A percentile compares a stretch with the other conserved stretches of the same genome.
These are phyloP conservation scores for Oryza meyeriana DNA, from an alignment of 176 grass and related monocot genomes.

Conservation along the genomic window DNA sequence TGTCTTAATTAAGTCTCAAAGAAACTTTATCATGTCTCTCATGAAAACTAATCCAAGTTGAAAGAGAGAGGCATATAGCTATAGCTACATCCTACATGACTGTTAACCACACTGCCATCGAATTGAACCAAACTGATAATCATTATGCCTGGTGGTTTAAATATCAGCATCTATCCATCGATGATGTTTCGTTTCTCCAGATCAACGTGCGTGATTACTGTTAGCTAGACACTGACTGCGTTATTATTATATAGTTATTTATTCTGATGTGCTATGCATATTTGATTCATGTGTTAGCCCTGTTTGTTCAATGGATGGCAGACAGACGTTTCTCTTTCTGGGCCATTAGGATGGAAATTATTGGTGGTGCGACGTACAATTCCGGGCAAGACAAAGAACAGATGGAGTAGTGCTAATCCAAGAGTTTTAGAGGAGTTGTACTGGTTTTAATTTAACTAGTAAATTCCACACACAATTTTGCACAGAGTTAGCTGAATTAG, in stretches of 20 bases:
- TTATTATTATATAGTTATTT: neutral
- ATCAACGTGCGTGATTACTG: neutral
- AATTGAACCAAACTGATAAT: neutral
- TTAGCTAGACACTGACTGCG: neutral
- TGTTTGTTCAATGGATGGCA: neutral
- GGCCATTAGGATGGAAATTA: neutral
- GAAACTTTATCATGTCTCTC: neutral
- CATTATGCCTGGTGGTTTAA: neutral
- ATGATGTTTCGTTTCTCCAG: neutral
- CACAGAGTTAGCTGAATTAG: no score
- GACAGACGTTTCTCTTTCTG: neutral
- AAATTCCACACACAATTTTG: no score
- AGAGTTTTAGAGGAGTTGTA: neutral
- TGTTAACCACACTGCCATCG: neutral
- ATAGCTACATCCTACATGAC: neutral
- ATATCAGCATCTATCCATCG: neutral
- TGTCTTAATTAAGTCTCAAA: neutral
- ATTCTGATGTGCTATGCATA: neutral
- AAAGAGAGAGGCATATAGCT: neutral
- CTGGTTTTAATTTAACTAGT: no score
- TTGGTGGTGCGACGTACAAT: neutral
- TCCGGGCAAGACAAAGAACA: no score
- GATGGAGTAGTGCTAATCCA: no score
- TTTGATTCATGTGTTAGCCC: neutral
- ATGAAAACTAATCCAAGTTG: neutral